Evolutionary conservation across 257 asterid genomes (phyloP).

Genomic region (Cordia subcordata): DNA sequence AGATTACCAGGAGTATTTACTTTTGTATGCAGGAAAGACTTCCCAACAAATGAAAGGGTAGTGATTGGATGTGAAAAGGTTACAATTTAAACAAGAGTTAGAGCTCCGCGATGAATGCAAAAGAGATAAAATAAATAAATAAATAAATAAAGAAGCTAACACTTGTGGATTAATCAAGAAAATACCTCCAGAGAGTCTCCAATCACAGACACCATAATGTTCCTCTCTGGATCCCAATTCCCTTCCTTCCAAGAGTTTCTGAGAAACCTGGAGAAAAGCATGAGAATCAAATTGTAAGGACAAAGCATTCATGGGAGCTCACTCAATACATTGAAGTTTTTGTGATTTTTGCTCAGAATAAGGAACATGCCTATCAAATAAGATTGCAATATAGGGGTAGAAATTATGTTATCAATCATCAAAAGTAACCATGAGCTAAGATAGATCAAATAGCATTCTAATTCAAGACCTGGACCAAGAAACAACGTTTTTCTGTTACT

Average conservation of each 20-base stretch:
- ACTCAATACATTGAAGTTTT: not conserved
- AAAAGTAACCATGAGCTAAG: no score
- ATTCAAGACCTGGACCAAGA: no score
- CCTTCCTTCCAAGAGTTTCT: conserved; percentile 51
- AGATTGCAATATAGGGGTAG: no score
- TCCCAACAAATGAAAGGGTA: conserved; percentile 70
- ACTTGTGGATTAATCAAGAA: conserved; percentile 4
- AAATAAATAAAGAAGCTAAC: not conserved
- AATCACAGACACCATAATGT: conserved; percentile 69
- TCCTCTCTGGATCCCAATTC: conserved; percentile 88
- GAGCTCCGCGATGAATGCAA: no score
- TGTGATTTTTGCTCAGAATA: not conserved
- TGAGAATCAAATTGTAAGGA: conserved; percentile 2
- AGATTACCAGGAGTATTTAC: no score
- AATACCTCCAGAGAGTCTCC: conserved; percentile 76
- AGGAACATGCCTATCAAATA: no score
- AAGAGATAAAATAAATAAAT: no score
- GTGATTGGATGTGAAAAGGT: conserved; percentile 46
- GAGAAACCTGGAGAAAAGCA: conserved; percentile 47
- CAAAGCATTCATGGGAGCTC: not conserved
- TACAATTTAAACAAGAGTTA: conserved; percentile 14
- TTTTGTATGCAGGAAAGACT: no score
- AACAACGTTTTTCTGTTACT: no score
- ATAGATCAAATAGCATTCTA: no score
- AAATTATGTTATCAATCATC: no score